Conservation (phyloP, 176 grass and related monocot genomes). For the Carex cristatella region DNA sequence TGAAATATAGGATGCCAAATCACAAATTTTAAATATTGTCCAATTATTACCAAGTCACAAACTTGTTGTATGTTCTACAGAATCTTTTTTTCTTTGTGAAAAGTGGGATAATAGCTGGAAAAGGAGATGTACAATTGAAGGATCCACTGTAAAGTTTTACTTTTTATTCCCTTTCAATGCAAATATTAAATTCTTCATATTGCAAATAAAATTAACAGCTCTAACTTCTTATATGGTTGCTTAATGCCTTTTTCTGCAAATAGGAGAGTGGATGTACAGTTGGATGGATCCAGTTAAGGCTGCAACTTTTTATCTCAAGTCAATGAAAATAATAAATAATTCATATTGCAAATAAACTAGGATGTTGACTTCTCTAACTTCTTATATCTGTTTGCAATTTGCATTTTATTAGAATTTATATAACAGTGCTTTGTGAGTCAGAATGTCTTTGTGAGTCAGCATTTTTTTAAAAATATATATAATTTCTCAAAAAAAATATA, state of each 20-base stretch:
- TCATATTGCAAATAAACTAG: not conserved
- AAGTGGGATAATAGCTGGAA: not conserved
- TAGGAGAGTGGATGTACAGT: not conserved
- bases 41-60: too few relatives aligned
- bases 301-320: slow-evolving; percentile 1
- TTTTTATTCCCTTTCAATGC: not conserved
- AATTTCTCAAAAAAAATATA: not conserved
- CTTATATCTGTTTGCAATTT: not conserved
- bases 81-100: not conserved
- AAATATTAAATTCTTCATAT: not conserved
- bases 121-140: not conserved
- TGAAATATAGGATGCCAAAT: too few relatives aligned
- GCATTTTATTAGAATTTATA: not conserved
- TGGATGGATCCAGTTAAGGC: not conserved
- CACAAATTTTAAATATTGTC: too few relatives aligned
- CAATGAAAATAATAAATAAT: not conserved
- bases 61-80: too few relatives aligned
- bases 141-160: not conserved
- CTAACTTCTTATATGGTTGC: not conserved
- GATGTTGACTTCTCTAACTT: not conserved
- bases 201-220: not conserved
- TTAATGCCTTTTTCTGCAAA: not conserved
- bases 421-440: not conserved
- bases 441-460: not conserved
- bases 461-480: too few relatives aligned